These are phyloP conservation scores for Yarrowia keelungensis DNA, from an alignment of 805 yeast species.

Conservation along the genomic window DNA sequence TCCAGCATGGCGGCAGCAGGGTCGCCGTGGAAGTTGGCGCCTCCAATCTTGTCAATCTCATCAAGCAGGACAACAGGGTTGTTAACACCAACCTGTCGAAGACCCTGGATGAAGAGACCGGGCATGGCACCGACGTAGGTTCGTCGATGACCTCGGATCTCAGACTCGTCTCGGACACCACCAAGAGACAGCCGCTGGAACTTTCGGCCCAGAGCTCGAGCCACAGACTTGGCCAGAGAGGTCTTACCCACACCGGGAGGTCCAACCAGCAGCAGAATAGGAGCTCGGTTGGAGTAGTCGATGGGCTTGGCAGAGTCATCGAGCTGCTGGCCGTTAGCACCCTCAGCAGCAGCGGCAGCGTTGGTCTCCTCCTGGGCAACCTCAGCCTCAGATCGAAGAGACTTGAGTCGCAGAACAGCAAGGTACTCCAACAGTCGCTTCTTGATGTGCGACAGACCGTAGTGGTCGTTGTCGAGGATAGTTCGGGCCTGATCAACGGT, in stretches of 20 bases:
- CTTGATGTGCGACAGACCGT: conserved; percentile 76
- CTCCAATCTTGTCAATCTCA: conserved; percentile 81
- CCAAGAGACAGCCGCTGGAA: conserved; percentile 85
- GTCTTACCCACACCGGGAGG: conserved; percentile 97
- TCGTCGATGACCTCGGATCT: conserved; percentile 87
- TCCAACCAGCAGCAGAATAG: conserved; percentile 81
- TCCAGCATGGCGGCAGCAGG: conserved; percentile 90
- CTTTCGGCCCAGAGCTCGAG: conserved; percentile 71
- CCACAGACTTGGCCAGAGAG: conserved; percentile 81
- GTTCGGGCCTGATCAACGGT: conserved; percentile 61
- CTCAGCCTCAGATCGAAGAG: conserved; percentile 2
- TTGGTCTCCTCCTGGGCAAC: conserved; percentile 41
- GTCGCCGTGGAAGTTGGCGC: conserved; percentile 70
- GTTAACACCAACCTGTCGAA: conserved; percentile 76
- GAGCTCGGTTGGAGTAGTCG: conserved; percentile 55
- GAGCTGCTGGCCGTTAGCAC: neutral
- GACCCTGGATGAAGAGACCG: conserved; percentile 77
- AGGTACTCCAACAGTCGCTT: conserved; percentile 77
- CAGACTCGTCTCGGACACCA: conserved; percentile 88
- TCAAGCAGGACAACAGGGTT: conserved; percentile 84
- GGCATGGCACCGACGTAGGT: conserved; percentile 95
- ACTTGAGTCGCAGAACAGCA: conserved; percentile 71
- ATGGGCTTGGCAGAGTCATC: conserved; percentile 26
- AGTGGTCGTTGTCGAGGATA: conserved; percentile 77
- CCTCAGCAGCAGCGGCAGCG: conserved; percentile 15